A percentile compares a stretch with the other conserved stretches of the same genome.
These are phyloP conservation scores for Diaporthe sp. DNA, from an alignment of 2,329 filamentous ascomycete species.

Conservation along the genomic window DNA sequence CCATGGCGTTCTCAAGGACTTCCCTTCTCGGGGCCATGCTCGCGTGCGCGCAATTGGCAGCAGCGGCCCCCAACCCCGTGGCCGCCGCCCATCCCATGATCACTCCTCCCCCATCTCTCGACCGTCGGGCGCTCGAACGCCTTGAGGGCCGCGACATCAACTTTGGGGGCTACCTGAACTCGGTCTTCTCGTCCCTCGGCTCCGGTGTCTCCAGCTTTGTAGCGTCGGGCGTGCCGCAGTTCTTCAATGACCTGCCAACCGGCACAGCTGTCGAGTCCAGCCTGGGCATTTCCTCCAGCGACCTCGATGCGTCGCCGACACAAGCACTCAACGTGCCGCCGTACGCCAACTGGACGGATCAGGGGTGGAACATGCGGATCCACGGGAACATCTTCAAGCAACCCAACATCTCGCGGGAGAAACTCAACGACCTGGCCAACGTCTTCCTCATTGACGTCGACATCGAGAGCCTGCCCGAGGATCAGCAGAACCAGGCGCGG, in stretches of 20 bases:
- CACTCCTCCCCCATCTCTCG: conserved; percentile 46
- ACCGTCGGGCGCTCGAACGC: conserved; percentile 53
- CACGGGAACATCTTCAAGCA: conserved; percentile 88
- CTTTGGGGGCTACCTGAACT: conserved; percentile 64
- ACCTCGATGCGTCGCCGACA: conserved; percentile 75
- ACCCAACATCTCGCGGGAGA: conserved; percentile 75
- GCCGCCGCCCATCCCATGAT: conserved; percentile 46
- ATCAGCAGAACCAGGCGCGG: conserved; percentile 76
- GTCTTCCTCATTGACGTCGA: conserved; percentile 77
- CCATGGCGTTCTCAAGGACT: conserved; percentile 28
- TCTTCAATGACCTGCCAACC: conserved; percentile 76
- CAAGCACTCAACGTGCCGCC: conserved; percentile 79
- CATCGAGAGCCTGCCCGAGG: conserved; percentile 69
- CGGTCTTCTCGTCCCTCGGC: conserved; percentile 65
- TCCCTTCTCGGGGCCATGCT: conserved; percentile 36
- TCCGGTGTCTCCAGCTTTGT: conserved; percentile 72
- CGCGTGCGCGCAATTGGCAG: conserved; percentile 41
- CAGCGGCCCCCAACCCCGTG: conserved; percentile 37
- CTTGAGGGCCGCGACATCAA: conserved; percentile 45
- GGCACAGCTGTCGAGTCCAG: conserved; percentile 72
- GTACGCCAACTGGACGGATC: conserved; percentile 84
- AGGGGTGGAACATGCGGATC: conserved; percentile 82
- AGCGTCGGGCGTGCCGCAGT: conserved; percentile 75
- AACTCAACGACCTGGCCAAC: conserved; percentile 78
- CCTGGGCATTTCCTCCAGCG: conserved; percentile 70